A percentile compares a stretch with the other conserved stretches of the same genome.
Evolutionary conservation across 805 yeast species (phyloP).

Genomic region (Kuraishia piskuri): DNA sequence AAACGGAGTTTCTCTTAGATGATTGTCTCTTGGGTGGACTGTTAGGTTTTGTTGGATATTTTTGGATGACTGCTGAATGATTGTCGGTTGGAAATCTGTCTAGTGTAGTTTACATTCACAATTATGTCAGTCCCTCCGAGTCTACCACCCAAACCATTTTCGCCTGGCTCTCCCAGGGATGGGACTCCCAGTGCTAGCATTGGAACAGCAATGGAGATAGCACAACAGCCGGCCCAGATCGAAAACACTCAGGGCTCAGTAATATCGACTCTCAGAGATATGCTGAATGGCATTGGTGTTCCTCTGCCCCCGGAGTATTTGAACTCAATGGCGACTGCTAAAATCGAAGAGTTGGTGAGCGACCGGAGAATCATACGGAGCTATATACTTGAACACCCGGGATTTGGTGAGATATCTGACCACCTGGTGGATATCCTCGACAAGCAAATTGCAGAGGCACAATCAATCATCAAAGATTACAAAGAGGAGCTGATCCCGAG

Average conservation of each 20-base stretch:
- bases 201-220: background rate
- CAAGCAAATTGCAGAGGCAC: conserved; percentile 27
- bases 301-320: conserved; percentile 17
- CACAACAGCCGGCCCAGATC: background rate
- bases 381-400: conserved; percentile 10
- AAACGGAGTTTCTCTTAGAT: too few relatives aligned
- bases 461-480: conserved; percentile 15
- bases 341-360: conserved; percentile 12
- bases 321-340: conserved; percentile 13
- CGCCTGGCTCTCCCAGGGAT: conserved; percentile 4
- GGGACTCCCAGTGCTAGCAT: conserved; percentile 4
- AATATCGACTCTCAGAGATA: background rate
- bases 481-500: conserved; percentile 14
- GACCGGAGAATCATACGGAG: conserved; percentile 12
- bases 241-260: background rate
- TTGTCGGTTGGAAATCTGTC: too few relatives aligned
- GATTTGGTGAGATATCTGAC: conserved; percentile 6
- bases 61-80: too few relatives aligned
- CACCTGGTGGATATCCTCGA: conserved; percentile 25
- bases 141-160: background rate
- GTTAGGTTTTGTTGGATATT: too few relatives aligned
- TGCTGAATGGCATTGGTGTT: conserved; percentile 12
- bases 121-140: conserved; percentile 1
- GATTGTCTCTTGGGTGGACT: too few relatives aligned
- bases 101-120: too few relatives aligned